These are phyloP conservation scores for Saraca asoca DNA, from an alignment of 331 rosid genomes.

Conservation along the genomic window DNA sequence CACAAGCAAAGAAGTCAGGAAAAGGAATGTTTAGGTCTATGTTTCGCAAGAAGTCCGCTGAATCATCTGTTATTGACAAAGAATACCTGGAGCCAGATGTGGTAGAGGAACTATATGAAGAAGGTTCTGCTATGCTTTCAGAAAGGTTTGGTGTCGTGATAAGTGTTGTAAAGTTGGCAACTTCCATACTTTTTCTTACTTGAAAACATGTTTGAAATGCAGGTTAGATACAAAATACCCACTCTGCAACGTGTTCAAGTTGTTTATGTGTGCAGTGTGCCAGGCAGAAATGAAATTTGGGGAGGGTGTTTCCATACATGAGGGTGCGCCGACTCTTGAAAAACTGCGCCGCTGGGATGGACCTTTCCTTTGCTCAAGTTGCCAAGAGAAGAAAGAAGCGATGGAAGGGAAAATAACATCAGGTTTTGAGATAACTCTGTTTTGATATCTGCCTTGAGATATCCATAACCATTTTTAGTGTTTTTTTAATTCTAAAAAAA, in stretches of 20 bases:
- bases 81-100: conserved; percentile 77
- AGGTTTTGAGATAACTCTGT: conserved; percentile 47
- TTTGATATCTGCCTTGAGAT: conserved; percentile 17
- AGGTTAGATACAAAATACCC: conserved; percentile 95
- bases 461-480: conserved; percentile 4
- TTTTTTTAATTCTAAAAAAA: conserved; percentile 8
- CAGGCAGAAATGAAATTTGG: conserved; percentile 92
- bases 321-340: conserved; percentile 55
- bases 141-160: conserved; percentile 71
- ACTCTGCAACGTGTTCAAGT: conserved; percentile 95
- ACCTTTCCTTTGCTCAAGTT: conserved; percentile 91
- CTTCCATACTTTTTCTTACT: background rate
- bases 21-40: conserved; percentile 81
- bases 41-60: conserved; percentile 70
- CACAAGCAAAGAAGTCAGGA: conserved; percentile 62
- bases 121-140: conserved; percentile 96
- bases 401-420: conserved; percentile 90
- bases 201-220: conserved; percentile 49
- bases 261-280: conserved; percentile 93
- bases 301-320: conserved; percentile 87
- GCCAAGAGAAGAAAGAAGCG: conserved; percentile 97
- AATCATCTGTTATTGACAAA: conserved; percentile 72
- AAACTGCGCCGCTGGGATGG: conserved; percentile 98
- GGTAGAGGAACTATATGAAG: conserved; percentile 83
- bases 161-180: conserved; percentile 14